Percentiles rank a stretch among this genome's conserved stretches.
phyloP scores from a whole-genome alignment of 2,329 filamentous ascomycete species.

The Ophiostoma piceae region DNA sequence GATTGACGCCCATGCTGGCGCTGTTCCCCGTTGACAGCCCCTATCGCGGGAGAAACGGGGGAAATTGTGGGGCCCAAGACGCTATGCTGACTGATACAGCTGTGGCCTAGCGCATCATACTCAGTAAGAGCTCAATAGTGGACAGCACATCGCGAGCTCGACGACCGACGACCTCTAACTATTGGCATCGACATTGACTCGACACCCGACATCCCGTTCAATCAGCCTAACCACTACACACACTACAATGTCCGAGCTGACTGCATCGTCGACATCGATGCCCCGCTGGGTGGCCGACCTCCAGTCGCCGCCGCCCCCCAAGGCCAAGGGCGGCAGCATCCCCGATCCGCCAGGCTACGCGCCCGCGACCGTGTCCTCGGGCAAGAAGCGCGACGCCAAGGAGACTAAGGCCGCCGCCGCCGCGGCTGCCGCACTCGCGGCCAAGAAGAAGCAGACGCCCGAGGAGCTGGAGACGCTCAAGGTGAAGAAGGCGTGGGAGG shows the following conservation, averaged over 20 bases:
- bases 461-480: constrained; percentile 94
- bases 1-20: too few species aligned
- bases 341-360: constrained; percentile 84
- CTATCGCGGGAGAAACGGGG: not conserved
- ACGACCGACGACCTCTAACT: not conserved
- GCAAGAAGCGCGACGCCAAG: constrained; percentile 49
- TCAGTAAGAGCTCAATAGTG: not conserved
- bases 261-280: constrained; percentile 30
- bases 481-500: constrained; percentile 98
- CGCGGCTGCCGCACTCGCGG: constrained; percentile 42
- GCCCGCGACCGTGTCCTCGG: constrained; percentile 41
- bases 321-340: constrained; percentile 62
- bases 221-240: not conserved
- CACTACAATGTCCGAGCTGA: constrained; percentile 31
- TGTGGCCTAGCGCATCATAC: not conserved
- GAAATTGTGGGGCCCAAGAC: not conserved
- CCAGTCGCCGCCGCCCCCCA: constrained; percentile 61
- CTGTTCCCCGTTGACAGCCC: not conserved
- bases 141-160: not conserved
- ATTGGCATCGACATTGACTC: not conserved
- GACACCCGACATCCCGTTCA: not conserved
- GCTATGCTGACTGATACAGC: not conserved
- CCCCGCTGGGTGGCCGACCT: constrained; percentile 83
- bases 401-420: constrained; percentile 22
- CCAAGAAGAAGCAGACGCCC: constrained; percentile 57